phyloP scores from a whole-genome alignment of 139 green algal species.

The Asterochloris sp. region DNA sequence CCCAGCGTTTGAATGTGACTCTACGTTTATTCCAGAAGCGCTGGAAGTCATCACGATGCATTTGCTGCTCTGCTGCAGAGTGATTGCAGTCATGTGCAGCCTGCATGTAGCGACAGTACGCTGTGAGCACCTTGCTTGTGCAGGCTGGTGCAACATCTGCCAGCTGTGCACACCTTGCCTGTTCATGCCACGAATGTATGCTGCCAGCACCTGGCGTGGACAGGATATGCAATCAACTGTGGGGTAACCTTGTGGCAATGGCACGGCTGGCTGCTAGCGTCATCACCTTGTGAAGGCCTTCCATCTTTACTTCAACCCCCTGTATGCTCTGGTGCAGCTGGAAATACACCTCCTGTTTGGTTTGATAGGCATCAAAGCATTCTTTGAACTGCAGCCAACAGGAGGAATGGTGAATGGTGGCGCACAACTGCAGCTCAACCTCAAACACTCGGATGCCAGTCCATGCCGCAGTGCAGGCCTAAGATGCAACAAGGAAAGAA shows the following conservation, averaged over 20 bases:
- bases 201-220: neutral
- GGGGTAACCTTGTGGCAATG: neutral
- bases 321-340: constrained; percentile 8
- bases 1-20: neutral
- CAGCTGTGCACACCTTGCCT: neutral
- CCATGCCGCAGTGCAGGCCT: neutral
- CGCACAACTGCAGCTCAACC: neutral
- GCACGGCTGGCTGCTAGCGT: neutral
- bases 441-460: neutral
- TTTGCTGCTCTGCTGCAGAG: constrained; percentile 1
- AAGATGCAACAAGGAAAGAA: neutral
- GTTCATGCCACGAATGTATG: neutral
- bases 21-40: neutral
- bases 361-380: neutral
- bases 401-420: neutral
- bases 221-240: neutral
- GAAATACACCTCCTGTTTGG: constrained; percentile 7
- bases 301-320: neutral
- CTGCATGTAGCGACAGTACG: neutral
- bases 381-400: constrained; percentile 3
- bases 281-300: neutral
- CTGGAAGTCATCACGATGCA: neutral
- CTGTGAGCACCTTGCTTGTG: neutral
- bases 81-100: neutral
- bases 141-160: neutral